Conservation (phyloP, 441 rosid genomes). For the Erodium moschatum region DNA sequence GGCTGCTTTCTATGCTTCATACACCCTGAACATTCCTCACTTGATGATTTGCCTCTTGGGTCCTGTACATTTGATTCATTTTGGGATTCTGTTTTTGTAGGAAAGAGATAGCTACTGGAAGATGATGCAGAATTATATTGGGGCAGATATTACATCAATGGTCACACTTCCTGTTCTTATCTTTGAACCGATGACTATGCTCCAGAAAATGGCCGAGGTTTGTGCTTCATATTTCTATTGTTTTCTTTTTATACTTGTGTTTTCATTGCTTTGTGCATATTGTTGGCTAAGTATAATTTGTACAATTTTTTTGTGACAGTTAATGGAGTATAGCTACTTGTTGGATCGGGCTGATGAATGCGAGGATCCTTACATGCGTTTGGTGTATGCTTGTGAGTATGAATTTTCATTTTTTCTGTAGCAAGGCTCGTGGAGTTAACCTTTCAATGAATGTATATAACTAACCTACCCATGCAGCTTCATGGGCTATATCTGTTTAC, state of each 20-base stretch:
- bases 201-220: conserved; percentile 70
- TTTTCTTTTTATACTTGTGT: neutral
- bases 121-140: conserved; percentile 62
- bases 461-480: conserved; percentile 42
- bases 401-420: conserved; percentile 7
- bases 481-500: conserved; percentile 85
- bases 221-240: conserved; percentile 10
- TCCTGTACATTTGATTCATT: neutral
- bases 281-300: neutral
- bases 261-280: neutral
- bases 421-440: conserved; percentile 4
- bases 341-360: conserved; percentile 59
- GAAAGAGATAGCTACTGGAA: conserved; percentile 65
- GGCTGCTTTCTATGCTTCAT: neutral
- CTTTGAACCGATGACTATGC: conserved; percentile 72
- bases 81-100: conserved; percentile 20
- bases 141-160: conserved; percentile 58
- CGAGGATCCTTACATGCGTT: conserved; percentile 52
- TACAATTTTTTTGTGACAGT: conserved; percentile 24
- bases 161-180: conserved; percentile 60
- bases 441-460: conserved; percentile 17
- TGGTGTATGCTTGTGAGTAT: conserved; percentile 51
- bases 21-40: neutral
- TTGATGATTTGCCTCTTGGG: neutral
- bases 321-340: conserved; percentile 55